Conservation (phyloP, 2,329 filamentous ascomycete genomes). For the Beauveria sp. region DNA sequence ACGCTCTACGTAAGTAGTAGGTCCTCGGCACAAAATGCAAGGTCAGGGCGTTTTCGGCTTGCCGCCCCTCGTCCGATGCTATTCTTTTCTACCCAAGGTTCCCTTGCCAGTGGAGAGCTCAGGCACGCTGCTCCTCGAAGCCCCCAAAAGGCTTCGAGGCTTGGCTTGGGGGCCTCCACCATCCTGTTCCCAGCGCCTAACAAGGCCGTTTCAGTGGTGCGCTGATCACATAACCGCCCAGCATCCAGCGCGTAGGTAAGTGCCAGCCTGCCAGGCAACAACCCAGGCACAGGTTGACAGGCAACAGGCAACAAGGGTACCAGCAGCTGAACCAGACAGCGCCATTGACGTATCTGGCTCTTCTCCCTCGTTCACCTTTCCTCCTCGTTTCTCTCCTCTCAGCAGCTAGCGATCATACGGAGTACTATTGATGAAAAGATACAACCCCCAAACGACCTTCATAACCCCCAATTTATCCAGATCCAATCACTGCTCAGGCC, state of each 20-base stretch:
- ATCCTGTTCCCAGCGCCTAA: slow-evolving; percentile 1
- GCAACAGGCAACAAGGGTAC: too few relatives aligned
- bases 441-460: neutral
- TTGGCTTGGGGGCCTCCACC: neutral
- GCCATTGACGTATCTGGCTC: neutral
- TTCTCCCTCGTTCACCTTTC: neutral
- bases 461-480: neutral
- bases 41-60: too few relatives aligned
- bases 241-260: neutral
- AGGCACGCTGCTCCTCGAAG: too few relatives aligned
- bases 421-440: neutral
- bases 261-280: too few relatives aligned
- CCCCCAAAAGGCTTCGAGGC: neutral
- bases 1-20: too few relatives aligned
- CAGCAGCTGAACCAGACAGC: neutral
- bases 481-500: neutral
- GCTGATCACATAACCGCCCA: neutral
- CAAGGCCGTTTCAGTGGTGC: neutral
- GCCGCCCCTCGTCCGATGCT: too few relatives aligned
- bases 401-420: neutral
- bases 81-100: too few relatives aligned
- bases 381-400: neutral
- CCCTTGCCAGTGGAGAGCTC: too few relatives aligned
- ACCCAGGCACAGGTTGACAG: too few relatives aligned
- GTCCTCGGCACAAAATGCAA: too few relatives aligned